These are phyloP conservation scores for Globisporangium canariense DNA, from an alignment of 352 stramenopile genomes.

Conservation along the genomic window DNA sequence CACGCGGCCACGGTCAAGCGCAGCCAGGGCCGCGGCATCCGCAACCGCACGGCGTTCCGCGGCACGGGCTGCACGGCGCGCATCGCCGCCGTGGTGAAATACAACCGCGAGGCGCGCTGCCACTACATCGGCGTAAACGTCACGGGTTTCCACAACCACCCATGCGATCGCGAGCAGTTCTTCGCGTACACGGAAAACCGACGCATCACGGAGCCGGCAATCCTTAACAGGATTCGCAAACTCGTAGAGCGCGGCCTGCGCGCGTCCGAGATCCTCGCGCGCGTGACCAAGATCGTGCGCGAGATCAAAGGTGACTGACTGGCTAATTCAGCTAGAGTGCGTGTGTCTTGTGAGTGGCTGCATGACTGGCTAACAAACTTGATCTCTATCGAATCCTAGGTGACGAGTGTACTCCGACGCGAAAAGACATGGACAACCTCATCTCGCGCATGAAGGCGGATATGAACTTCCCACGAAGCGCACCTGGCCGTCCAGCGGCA, in stretches of 20 bases:
- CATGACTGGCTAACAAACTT: background rate
- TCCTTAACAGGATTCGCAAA: background rate
- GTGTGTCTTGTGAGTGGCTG: too few species aligned
- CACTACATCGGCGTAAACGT: slow-evolving; percentile 3
- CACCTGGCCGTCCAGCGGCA: too few species aligned
- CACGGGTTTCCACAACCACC: slow-evolving; percentile 3
- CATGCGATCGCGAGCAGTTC: slow-evolving; percentile 2
- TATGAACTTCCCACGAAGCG: too few species aligned
- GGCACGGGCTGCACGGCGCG: slow-evolving; percentile 5
- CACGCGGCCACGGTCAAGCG: background rate
- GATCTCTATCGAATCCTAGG: background rate
- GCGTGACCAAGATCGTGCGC: background rate
- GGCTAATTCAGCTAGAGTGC: too few species aligned
- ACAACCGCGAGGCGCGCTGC: background rate
- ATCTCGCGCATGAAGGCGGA: background rate
- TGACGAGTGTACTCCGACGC: background rate
- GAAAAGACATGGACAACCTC: slow-evolving; percentile 1
- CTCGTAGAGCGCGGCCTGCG: too few species aligned
- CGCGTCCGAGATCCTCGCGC: too few species aligned
- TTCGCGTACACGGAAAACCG: slow-evolving; percentile 7
- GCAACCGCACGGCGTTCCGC: background rate
- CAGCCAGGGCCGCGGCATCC: background rate
- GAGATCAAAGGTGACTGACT: slow-evolving; percentile 2
- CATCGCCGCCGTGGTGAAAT: background rate
- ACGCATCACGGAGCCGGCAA: slow-evolving; percentile 3